phyloP scores from a whole-genome alignment of 768 basidiomycete genomes.

The Sistotremastrum suecicum region DNA sequence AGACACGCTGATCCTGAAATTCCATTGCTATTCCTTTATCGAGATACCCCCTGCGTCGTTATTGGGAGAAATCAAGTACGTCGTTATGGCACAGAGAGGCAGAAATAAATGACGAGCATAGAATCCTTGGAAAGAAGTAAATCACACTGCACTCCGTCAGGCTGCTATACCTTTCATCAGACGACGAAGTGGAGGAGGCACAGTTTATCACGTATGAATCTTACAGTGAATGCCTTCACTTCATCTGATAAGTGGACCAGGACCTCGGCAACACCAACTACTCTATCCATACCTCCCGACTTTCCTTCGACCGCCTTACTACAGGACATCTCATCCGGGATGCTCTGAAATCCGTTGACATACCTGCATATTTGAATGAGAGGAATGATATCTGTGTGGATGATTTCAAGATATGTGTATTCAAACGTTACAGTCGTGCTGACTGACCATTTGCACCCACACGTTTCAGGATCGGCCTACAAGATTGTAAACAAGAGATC shows the following conservation, averaged over 20 bases:
- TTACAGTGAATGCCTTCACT: background rate
- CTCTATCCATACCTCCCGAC: conserved; percentile 79
- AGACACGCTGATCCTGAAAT: conserved; percentile 50
- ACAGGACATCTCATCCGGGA: conserved; percentile 68
- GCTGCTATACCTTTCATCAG: conserved; percentile 63
- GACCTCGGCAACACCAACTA: conserved; percentile 97
- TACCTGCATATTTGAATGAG: conserved; percentile 72
- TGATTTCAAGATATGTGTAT: conserved; percentile 68
- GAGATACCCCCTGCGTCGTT: conserved; percentile 78
- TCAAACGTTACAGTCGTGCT: background rate
- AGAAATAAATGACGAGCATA: conserved; percentile 16
- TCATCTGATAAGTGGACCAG: conserved; percentile 26
- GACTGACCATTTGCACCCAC: conserved; percentile 3
- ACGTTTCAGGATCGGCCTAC: conserved; percentile 98
- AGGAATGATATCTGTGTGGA: conserved; percentile 86
- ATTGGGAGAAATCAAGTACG: conserved; percentile 75
- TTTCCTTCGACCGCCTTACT: conserved; percentile 60
- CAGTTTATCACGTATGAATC: conserved; percentile 81
- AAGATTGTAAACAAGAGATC: conserved; percentile 84
- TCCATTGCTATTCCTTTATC: conserved; percentile 77
- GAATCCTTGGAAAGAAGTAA: conserved; percentile 97
- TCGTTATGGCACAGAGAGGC: background rate
- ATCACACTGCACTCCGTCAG: conserved; percentile 41
- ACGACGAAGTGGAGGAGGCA: conserved; percentile 84
- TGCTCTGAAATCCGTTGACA: conserved; percentile 62